Percentiles rank a stretch among this genome's conserved stretches.
Evolutionary conservation across 2,329 filamentous ascomycete species (phyloP).

Genomic region (Scopulariopsis brevicaulis): DNA sequence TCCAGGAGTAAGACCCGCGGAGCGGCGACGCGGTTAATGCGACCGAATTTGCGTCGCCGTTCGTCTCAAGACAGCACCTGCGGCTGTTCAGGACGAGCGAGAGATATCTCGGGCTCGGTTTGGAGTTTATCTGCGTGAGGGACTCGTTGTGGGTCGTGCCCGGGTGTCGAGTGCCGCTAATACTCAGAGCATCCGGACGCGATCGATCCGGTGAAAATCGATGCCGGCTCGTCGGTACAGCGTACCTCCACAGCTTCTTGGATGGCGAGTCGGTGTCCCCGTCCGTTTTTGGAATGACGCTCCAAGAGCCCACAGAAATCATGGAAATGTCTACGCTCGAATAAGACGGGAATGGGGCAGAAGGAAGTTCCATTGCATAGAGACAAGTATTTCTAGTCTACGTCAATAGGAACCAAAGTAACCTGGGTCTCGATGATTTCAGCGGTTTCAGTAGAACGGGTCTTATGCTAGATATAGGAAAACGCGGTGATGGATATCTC

Average conservation of each 20-base stretch:
- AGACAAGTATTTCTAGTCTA: too few relatives aligned
- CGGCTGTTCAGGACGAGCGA: neutral
- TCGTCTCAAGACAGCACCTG: neutral
- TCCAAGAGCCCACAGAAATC: neutral
- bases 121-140: neutral
- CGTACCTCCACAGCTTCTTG: neutral
- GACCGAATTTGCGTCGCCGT: neutral
- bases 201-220: neutral
- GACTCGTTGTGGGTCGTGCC: neutral
- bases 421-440: too few relatives aligned
- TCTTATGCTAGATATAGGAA: too few relatives aligned
- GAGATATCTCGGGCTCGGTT: neutral
- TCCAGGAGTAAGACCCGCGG: neutral
- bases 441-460: too few relatives aligned
- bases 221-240: neutral
- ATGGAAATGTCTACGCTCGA: neutral
- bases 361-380: neutral
- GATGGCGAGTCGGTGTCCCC: neutral
- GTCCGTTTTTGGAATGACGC: neutral
- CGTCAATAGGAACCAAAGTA: neutral
- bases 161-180: neutral
- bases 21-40: neutral
- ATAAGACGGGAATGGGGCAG: neutral
- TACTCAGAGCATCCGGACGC: neutral
- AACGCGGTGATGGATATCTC: too few relatives aligned